phyloP scores from a whole-genome alignment of 768 basidiomycete genomes.

The Phylloporus rhodoxanthus region DNA sequence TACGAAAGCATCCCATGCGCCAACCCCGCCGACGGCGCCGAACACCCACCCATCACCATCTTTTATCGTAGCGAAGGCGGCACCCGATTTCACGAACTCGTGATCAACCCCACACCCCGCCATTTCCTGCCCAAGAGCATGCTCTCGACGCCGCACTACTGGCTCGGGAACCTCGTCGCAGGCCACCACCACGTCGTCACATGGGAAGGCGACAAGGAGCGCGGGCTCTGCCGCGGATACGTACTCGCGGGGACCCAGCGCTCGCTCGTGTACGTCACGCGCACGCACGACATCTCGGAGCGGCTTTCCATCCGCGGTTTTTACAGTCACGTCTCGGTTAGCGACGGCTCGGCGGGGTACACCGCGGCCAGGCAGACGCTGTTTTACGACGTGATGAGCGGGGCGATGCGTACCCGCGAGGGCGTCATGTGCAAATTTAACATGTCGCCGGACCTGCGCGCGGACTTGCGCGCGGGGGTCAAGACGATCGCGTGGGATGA shows the following conservation, averaged over 20 bases:
- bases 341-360: constrained; percentile 27
- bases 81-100: constrained; percentile 24
- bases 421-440: constrained; percentile 25
- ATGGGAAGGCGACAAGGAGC: constrained; percentile 22
- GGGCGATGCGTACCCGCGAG: constrained; percentile 11
- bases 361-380: constrained; percentile 13
- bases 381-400: constrained; percentile 22
- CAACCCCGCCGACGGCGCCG: constrained; percentile 16
- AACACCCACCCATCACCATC: constrained; percentile 30
- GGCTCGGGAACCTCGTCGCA: constrained; percentile 22
- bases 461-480: constrained; percentile 29
- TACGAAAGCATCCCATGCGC: constrained; percentile 15
- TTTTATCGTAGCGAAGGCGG: constrained; percentile 31
- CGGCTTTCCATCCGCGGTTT: constrained; percentile 26
- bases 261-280: constrained; percentile 28
- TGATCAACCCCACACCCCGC: constrained; percentile 25
- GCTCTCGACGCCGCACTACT: constrained; percentile 25
- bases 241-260: constrained; percentile 31
- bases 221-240: constrained; percentile 23
- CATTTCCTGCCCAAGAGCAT: constrained; percentile 20
- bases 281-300: constrained; percentile 22
- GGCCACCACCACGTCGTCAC: constrained; percentile 24
- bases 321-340: constrained; percentile 34
- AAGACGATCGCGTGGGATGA: constrained; percentile 63
- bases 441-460: constrained; percentile 13